Evolutionary conservation across 2,329 filamentous ascomycete genomes (phyloP), one percentile per base, ranked within the genome.

Genomic region (Chaetothyriales sp.): DNA sequence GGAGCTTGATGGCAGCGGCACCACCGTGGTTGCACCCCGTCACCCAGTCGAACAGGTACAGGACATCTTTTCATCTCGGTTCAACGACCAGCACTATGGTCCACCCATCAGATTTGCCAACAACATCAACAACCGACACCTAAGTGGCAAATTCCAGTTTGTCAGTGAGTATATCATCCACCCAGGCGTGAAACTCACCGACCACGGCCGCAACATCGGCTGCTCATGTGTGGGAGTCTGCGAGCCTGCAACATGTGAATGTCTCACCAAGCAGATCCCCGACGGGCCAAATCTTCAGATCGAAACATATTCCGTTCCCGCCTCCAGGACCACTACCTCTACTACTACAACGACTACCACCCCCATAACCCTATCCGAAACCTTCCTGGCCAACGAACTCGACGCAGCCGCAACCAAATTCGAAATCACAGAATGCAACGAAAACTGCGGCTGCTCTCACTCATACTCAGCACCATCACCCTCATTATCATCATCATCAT

Each of bases 351-450:
- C n/a, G 3, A 5, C 5, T 46, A 18, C 45, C 18, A 18, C 18
- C 45, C 22, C 51, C 9, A 51, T 58, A 6, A 56, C 59, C 2
- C 50, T 61, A 5, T 54, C 54, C 15, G 50, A 54, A 18, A 46
- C 57, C 2, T 60, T 51, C 32, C 49, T 61, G n/a, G 43, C 43
- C 18, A 48, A 44, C 8, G 52, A 51, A 39, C 43, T 55, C 10
- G 43, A 53, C 32, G 45, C 51, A 2, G 15, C 20, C 7, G 47
- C 32, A 5, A 45, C 51, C 12, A 48, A 53, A 6, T 52, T 48
- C 19, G 55, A 57, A 44, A 69, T 70, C 56, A 70, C 61, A 6
- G 70, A 73, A 52, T 73, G 70, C 52, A 69, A 63, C 25, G 54
- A 58, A 0, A 56, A 59, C 5, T 73, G 70, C 48, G 51, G 49